Percentiles rank a stretch among this genome's conserved stretches.
phyloP scores from a whole-genome alignment of 2,329 filamentous ascomycete genomes.

The Exophiala sp. region DNA sequence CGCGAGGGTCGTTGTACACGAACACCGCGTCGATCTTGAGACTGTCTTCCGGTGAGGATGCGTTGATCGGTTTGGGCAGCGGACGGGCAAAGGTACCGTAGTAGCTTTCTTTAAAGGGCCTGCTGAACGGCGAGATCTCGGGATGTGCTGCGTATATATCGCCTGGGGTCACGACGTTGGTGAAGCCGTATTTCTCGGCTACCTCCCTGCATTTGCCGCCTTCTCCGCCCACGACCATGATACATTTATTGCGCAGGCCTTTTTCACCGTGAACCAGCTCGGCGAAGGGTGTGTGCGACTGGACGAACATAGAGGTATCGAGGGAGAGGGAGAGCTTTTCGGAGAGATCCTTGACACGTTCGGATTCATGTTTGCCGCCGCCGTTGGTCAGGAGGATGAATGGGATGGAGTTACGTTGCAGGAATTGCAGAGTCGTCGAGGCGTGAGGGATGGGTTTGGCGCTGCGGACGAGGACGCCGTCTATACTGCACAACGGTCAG shows the following conservation, averaged over 20 bases:
- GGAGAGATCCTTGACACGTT: constrained; percentile 68
- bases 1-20: constrained; percentile 91
- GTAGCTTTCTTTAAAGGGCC: constrained; percentile 62
- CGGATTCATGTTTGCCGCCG: constrained; percentile 76
- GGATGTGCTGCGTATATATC: constrained; percentile 76
- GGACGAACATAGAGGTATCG: constrained; percentile 69
- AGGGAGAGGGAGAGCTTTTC: constrained; percentile 61
- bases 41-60: constrained; percentile 41
- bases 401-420: constrained; percentile 72
- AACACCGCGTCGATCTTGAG: constrained; percentile 86
- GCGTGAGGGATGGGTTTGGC: constrained; percentile 76
- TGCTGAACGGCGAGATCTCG: constrained; percentile 78
- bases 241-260: constrained; percentile 57
- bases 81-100: constrained; percentile 39
- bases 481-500: constrained; percentile 58
- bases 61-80: constrained; percentile 37
- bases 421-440: constrained; percentile 65
- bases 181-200: constrained; percentile 74
- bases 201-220: constrained; percentile 66
- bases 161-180: constrained; percentile 75
- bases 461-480: constrained; percentile 89
- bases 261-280: constrained; percentile 61
- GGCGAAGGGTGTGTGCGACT: constrained; percentile 87
- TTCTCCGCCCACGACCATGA: constrained; percentile 70
- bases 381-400: constrained; percentile 97